Evolutionary conservation across 176 grass and related monocot species (phyloP), one percentile per base, ranked within the genome.

Genomic region (Saccharum spontaneum): DNA sequence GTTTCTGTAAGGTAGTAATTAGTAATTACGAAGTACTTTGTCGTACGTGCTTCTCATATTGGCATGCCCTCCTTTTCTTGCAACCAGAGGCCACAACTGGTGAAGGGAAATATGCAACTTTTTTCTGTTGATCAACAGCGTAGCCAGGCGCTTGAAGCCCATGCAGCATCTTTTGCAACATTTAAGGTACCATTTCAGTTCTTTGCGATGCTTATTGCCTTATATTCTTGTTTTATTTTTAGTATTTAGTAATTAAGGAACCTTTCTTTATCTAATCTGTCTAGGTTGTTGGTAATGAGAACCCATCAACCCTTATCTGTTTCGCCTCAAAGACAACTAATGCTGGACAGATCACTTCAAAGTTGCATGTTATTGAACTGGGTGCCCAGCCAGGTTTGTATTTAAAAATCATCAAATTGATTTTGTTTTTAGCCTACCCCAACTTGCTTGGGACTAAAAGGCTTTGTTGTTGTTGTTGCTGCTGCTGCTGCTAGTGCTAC

Each of bases 71-170:
- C 37, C 18, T 85, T 48, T 87, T 85, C 39, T 67, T 18, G 44
- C 34, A 85, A 79, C 44, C 78, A 99, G 97, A 94, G 91, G 68
- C 97, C 93, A 9, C 97, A 99, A 78, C 80, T 99, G 79, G 97
- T 96, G 84, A 96, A 99, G 80, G 97, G 97, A 80, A 99, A 92
- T 67, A 96, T 99, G 93, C 97, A 99, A 68, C 94, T 99, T 74
- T 99, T 99, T 86, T 99, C 97, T 76, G 90, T 99, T 57, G 97
- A 99, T 55, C 93, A 99, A 69, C 97, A 99, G 75, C 93, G 97
- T 88, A 99, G 97, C 72, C 97, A 99, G 86, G 93, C 93, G 37
- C 93, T 99, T 94, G 97, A 99, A 94, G 97, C 97, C 76, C 97
- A 99, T 82, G 90, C 97, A 55, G 93, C 97, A 79, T 92, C 93